Base-by-base conservation (phyloP, 1,284 basidiomycete species). In the Marasmius fiardii region DNA sequence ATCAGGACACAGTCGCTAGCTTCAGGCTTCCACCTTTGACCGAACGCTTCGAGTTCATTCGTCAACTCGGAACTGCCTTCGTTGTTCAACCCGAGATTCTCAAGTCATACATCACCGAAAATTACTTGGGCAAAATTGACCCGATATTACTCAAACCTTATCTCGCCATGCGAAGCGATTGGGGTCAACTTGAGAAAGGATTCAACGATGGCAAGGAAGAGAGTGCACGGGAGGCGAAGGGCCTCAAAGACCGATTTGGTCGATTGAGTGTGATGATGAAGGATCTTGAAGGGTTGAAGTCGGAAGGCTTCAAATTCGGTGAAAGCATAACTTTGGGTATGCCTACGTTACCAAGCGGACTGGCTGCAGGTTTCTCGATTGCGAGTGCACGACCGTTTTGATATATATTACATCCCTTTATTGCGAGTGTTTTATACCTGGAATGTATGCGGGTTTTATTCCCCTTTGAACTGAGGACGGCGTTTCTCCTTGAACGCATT, bases 11-110 rank as follows among this genome's bases (percentile, higher is more conserved):
- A 1, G 86, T 98, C 60, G 76, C 80, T 57, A 85, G 83, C 12
- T 98, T 96, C 72, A 80, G 81, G 31, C 88, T 97, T 43, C 81
- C 92, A 1, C 81, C 91, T 1, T 78, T 99, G 3, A 86, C 89
- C 59, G 96, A 98, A 70, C 93, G 97, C 18, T 99, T 97, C 75
- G 97, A 99, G 68, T 98, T 99, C 79, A 88, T 99, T 61, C 90
- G 96, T 45, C 95, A 99, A 71, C 86, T 99, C 1, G 97, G 97
- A 64, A 97, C 98, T 68, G 83, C 96, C 56, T 99, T 98, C 80
- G 88, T 98, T 62, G 92, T 98, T 45, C 89, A 88, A 58, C 94
- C 95, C 4, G 93, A 96, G 60, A 93, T 94, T 56, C 81, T 98
- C 61, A 92, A 91, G 62, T 92, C 93, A 1, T 98, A 95, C 74